A percentile compares a stretch with the other conserved stretches of the same genome.
These are phyloP conservation scores for Umbellularia californica DNA, from an alignment of 164 flowering plant genomes.

Conservation along the genomic window DNA sequence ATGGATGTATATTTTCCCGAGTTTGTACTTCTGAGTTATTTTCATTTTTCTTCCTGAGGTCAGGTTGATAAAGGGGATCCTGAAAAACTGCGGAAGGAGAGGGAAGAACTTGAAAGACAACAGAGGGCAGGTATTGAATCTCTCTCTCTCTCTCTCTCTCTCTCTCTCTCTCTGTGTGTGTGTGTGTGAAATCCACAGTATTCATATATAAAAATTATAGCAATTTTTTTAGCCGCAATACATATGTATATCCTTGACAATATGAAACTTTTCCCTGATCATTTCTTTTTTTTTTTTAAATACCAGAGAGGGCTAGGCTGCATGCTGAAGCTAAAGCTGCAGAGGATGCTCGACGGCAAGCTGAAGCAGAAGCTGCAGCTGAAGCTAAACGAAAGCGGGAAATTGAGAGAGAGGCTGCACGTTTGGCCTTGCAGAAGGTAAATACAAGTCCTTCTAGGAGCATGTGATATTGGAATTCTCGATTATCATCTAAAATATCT, in stretches of 20 bases:
- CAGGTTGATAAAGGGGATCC: conserved; percentile 74
- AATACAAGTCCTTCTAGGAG: not conserved
- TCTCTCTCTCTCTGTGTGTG: too few relatives aligned
- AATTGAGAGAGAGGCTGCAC: conserved; percentile 86
- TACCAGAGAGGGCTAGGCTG: conserved; percentile 70
- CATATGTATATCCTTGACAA: too few relatives aligned
- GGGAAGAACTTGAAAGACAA: conserved; percentile 67
- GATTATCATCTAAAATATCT: not conserved
- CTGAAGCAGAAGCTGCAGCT: conserved; percentile 68
- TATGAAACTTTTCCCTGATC: too few relatives aligned
- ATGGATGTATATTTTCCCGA: conserved; percentile 2
- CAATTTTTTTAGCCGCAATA: too few relatives aligned
- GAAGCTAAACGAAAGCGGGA: conserved; percentile 72
- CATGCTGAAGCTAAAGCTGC: conserved; percentile 92
- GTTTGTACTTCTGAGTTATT: conserved; percentile 9
- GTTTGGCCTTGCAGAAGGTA: conserved; percentile 75
- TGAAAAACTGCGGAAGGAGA: conserved; percentile 61
- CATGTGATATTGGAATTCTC: too few relatives aligned
- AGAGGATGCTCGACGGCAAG: conserved; percentile 67
- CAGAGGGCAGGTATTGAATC: conserved; percentile 52
- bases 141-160: not conserved
- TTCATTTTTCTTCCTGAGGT: conserved; percentile 10
- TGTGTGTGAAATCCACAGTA: too few relatives aligned
- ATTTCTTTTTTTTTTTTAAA: not conserved
- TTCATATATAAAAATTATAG: too few relatives aligned